A percentile compares a stretch with the other conserved stretches of the same genome.
Evolutionary conservation across 2,329 filamentous ascomycete species (phyloP).

Genomic region (Xylariaceae sp.): DNA sequence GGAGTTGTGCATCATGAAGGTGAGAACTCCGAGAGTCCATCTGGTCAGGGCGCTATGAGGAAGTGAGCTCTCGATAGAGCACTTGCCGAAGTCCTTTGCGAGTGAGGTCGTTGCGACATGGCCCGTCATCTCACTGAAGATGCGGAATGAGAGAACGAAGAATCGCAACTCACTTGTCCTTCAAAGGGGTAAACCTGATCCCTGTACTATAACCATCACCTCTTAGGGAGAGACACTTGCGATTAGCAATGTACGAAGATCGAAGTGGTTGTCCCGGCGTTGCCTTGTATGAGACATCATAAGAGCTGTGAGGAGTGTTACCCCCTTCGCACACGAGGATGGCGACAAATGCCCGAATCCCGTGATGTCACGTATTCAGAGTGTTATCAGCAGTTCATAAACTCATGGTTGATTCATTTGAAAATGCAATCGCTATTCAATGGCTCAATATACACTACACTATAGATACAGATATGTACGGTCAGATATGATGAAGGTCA

Average conservation of each 20-base stretch:
- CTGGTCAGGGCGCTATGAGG: neutral
- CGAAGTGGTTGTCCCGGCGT: slow-evolving; percentile 31
- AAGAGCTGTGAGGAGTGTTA: slow-evolving; percentile 51
- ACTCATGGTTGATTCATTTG: slow-evolving; percentile 27
- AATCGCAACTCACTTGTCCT: neutral
- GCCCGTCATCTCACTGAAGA: neutral
- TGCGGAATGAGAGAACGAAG: neutral
- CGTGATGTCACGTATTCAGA: slow-evolving; percentile 41
- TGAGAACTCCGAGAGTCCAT: neutral
- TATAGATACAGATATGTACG: neutral
- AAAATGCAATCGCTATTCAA: too few species aligned
- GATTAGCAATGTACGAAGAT: too few species aligned
- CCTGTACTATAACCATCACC: neutral
- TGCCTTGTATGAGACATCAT: slow-evolving; percentile 47
- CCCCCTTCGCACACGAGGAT: slow-evolving; percentile 47
- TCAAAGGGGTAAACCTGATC: neutral
- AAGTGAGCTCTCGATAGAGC: neutral
- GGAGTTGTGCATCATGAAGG: neutral
- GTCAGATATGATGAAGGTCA: neutral
- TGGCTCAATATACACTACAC: too few species aligned
- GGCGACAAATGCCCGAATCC: slow-evolving; percentile 50
- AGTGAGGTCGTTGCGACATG: neutral
- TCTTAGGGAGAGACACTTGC: too few species aligned
- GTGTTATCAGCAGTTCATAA: too few species aligned
- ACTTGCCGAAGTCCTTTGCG: neutral